Conservation (phyloP, 805 yeast genomes). For the Wickerhamomyces kurtzmanii region DNA sequence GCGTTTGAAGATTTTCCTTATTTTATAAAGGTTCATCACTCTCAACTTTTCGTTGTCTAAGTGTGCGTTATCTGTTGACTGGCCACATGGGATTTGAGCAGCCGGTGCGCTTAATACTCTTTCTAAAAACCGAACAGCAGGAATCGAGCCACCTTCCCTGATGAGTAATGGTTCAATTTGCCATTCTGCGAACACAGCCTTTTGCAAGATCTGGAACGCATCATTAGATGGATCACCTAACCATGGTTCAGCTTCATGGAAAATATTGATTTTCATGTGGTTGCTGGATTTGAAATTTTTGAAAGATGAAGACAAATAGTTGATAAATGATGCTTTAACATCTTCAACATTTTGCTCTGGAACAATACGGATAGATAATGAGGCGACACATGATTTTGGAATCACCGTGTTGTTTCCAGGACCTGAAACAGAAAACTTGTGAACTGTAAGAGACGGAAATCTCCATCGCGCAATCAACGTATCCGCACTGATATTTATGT, state of each 20-base stretch:
- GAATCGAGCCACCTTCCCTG: constrained; percentile 96
- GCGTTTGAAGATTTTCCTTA: constrained; percentile 46
- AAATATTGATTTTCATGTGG: constrained; percentile 45
- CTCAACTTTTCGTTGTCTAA: constrained; percentile 79
- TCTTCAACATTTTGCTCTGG: constrained; percentile 71
- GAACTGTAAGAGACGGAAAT: constrained; percentile 81
- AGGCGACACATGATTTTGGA: constrained; percentile 70
- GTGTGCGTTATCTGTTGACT: constrained; percentile 90
- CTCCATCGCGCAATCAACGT: constrained; percentile 79
- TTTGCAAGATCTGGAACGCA: constrained; percentile 58
- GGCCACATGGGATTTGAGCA: constrained; percentile 95
- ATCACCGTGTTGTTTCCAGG: constrained; percentile 87
- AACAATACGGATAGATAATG: constrained; percentile 76
- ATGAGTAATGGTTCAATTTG: constrained; percentile 71
- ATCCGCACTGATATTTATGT: constrained; percentile 24
- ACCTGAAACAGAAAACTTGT: constrained; percentile 78
- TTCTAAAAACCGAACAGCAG: constrained; percentile 79
- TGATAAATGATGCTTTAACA: constrained; percentile 40
- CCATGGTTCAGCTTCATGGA: constrained; percentile 95
- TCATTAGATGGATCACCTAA: constrained; percentile 74
- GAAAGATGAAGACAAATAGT: constrained; percentile 40
- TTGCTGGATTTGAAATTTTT: constrained; percentile 46
- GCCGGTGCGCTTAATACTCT: constrained; percentile 80
- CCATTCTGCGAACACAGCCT: constrained; percentile 67
- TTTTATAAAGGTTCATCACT: constrained; percentile 65